phyloP scores from a whole-genome alignment of 2,329 filamentous ascomycete genomes.

The Chrysoporthe deuterocubensis region DNA sequence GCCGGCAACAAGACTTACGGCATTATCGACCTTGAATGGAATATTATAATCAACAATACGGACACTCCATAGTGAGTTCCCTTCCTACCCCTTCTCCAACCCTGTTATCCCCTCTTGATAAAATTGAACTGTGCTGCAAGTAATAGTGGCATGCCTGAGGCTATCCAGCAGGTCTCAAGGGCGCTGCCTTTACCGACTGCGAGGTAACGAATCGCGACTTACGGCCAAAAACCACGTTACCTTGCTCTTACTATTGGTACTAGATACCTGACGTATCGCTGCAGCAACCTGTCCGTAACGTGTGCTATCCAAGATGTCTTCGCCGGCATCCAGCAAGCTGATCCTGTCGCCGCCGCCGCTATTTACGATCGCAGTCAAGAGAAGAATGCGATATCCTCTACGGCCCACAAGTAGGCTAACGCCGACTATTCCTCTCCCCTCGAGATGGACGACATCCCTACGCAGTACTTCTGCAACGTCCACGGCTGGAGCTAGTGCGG shows the following conservation, averaged over 20 bases:
- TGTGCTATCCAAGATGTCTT: conserved; percentile 5
- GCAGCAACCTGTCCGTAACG: conserved; percentile 2
- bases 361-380: conserved; percentile 20
- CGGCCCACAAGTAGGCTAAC: neutral
- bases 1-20: conserved; percentile 3
- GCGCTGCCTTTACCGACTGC: no score
- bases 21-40: conserved; percentile 1
- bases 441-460: neutral
- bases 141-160: no score
- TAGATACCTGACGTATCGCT: neutral
- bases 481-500: neutral
- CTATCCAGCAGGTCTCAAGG: no score
- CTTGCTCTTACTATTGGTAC: neutral
- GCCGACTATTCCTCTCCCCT: neutral
- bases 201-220: no score
- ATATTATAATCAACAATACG: neutral
- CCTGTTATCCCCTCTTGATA: no score
- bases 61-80: neutral
- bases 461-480: neutral
- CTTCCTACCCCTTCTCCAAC: neutral
- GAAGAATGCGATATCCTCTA: neutral
- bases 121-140: no score
- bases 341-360: neutral
- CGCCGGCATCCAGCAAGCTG: neutral
- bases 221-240: neutral